Base-by-base conservation (phyloP, 2,329 filamentous ascomycete genomes). In the Neonectria magnoliae region DNA sequence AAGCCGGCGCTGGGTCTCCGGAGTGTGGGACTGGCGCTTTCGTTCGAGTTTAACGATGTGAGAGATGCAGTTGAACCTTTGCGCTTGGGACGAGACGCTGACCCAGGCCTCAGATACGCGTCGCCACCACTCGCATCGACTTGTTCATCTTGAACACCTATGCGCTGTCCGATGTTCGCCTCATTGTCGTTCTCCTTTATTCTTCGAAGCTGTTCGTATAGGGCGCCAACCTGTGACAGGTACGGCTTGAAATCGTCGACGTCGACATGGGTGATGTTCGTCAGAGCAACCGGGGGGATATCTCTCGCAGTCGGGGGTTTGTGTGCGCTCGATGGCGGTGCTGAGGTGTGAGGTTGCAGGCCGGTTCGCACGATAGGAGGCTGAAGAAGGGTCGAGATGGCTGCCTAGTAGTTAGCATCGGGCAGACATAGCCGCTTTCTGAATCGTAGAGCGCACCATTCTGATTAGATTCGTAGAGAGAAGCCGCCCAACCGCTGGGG, bases 321-420 rank as follows among this genome's bases (percentile, higher is more conserved):
- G 74, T 96, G 93, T 14, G 90, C 84, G 72, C 88, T 91, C n/a
- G 88, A 88, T 9, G 82, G 78, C 2, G 92, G 88, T 3, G 91
- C 89, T 2, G 90, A 85, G 1, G 91, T 91, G 78, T 97, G 91
- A 22, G 94, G 92, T 59, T 94, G 85, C 54, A 97, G 86, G 61
- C 95, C 94, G 2, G 94, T 97, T 68, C 95, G 89, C 62, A 97
- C 89, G 70, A 97, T 97, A 4, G 95, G 93, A 29, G 93, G 91
- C 75, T 97, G 93, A 4, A 98, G 87, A n/a, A 98, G 86, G 1
- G 93, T 97, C 9, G 94, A 97, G 72, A 98, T 98, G 66, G 96
- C 92, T 93, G 52, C 57, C 54, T 41, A 60, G 55, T 13, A 20
- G 60, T 73, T 55, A 75, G 62, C 60, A 56, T 45, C 58, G 44